These are phyloP conservation scores for Aspergillus fructus DNA, from an alignment of 2,329 filamentous ascomycete species.

Conservation along the genomic window DNA sequence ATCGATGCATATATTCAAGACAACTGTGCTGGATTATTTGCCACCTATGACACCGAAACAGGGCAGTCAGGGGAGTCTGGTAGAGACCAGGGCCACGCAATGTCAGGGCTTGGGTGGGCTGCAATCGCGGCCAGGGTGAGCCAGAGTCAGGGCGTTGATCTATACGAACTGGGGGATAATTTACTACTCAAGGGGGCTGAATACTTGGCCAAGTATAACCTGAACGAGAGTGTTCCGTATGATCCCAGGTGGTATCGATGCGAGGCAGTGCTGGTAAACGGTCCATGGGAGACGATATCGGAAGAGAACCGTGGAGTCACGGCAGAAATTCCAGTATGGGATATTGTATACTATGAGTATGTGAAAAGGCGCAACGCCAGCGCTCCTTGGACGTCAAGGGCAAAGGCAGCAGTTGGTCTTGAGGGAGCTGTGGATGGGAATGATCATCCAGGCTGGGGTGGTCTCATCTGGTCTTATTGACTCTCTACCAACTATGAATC, in stretches of 20 bases:
- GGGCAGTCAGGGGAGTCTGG: too few species aligned
- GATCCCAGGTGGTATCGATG: slow-evolving; percentile 40
- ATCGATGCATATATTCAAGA: too few species aligned
- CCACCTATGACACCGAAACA: too few species aligned
- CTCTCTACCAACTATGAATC: too few species aligned
- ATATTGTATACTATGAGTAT: slow-evolving; percentile 37
- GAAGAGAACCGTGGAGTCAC: slow-evolving; percentile 18
- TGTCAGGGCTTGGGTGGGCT: too few species aligned
- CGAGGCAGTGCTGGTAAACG: slow-evolving; percentile 42
- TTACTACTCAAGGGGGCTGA: slow-evolving; percentile 38
- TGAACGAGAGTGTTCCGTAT: slow-evolving; percentile 36
- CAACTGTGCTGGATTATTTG: too few species aligned
- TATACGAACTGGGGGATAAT: slow-evolving; percentile 32
- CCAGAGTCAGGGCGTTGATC: slow-evolving; percentile 38
- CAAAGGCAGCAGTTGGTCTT: slow-evolving; percentile 15
- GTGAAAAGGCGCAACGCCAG: slow-evolving; percentile 25
- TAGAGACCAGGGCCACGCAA: too few species aligned
- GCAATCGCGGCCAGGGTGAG: slow-evolving; percentile 13
- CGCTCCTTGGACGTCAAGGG: slow-evolving; percentile 21
- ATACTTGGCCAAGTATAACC: slow-evolving; percentile 42
- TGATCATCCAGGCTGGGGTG: slow-evolving; percentile 32
- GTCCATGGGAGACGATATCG: slow-evolving; percentile 36
- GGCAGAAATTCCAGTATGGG: slow-evolving; percentile 11
- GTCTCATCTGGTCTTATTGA: too few species aligned
- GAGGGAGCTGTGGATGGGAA: slow-evolving; percentile 12